These are phyloP conservation scores for Rhodotorula paludigena DNA, from an alignment of 768 basidiomycete genomes.

Conservation along the genomic window DNA sequence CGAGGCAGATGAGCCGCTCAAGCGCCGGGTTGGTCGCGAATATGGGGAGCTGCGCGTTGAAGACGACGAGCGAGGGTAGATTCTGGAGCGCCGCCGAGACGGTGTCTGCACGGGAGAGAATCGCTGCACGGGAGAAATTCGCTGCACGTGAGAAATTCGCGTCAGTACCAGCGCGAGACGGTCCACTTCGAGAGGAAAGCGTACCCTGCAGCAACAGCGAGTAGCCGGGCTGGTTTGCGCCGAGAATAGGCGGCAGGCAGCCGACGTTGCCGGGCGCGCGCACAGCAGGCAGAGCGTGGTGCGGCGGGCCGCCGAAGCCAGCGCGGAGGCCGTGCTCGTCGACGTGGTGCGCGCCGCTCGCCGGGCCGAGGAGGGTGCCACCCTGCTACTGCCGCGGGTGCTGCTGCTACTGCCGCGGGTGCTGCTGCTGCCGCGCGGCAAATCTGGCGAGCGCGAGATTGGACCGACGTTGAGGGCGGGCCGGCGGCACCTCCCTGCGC, in stretches of 20 bases:
- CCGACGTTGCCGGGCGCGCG: constrained; percentile 17
- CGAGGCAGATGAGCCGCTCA: constrained; percentile 82
- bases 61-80: constrained; percentile 66
- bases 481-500: neutral
- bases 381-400: neutral
- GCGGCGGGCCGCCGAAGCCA: constrained; percentile 15
- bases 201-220: constrained; percentile 36
- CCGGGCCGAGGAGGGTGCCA: no score
- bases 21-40: constrained; percentile 68
- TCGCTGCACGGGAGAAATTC: no score
- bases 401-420: no score
- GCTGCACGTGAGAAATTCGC: no score
- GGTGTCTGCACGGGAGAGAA: constrained; percentile 27
- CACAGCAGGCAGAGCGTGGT: constrained; percentile 26
- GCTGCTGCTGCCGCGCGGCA: constrained; percentile 16
- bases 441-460: constrained; percentile 26
- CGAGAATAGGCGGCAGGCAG: constrained; percentile 32
- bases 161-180: neutral
- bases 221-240: constrained; percentile 44
- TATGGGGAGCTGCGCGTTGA: constrained; percentile 70
- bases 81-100: constrained; percentile 59
- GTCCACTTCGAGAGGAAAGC: neutral
- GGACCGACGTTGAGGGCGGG: constrained; percentile 1
- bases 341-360: constrained; percentile 15
- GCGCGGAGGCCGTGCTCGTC: constrained; percentile 16